Evolutionary conservation across 805 yeast genomes (phyloP).

Genomic region (Teunomyces lycoperdinae): DNA sequence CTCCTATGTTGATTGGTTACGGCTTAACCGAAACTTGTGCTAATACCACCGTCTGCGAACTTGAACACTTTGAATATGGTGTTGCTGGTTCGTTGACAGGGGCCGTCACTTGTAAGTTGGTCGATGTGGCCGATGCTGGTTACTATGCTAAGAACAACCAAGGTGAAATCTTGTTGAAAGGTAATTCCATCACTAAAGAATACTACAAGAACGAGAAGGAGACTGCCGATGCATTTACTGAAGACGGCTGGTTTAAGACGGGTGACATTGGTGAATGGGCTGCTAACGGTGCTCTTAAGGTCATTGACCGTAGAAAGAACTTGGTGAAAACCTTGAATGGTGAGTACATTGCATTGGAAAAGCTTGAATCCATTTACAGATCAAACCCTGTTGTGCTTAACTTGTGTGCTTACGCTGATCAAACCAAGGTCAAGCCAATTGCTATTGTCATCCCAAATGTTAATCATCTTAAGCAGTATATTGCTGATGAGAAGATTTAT

Average conservation of each 20-base stretch:
- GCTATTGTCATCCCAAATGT: slow-evolving; percentile 87
- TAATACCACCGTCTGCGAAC: slow-evolving; percentile 69
- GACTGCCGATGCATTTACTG: slow-evolving; percentile 68
- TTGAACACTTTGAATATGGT: slow-evolving; percentile 64
- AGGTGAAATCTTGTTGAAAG: slow-evolving; percentile 86
- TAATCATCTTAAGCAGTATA: slow-evolving; percentile 49
- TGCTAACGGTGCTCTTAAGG: slow-evolving; percentile 67
- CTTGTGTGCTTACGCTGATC: slow-evolving; percentile 92
- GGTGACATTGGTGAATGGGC: slow-evolving; percentile 98
- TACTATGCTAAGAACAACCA: slow-evolving; percentile 86
- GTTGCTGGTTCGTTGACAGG: slow-evolving; percentile 83
- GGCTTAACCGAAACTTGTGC: slow-evolving; percentile 97
- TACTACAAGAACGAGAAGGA: slow-evolving; percentile 84
- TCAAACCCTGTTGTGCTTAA: slow-evolving; percentile 74
- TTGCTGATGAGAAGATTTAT: slow-evolving; percentile 51
- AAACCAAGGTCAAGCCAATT: slow-evolving; percentile 81
- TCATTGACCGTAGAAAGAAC: slow-evolving; percentile 94
- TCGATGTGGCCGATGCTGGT: slow-evolving; percentile 89
- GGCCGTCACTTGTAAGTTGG: slow-evolving; percentile 79
- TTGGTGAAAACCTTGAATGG: slow-evolving; percentile 94
- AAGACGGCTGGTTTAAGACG: slow-evolving; percentile 92
- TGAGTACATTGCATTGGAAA: slow-evolving; percentile 96
- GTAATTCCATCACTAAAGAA: slow-evolving; percentile 68
- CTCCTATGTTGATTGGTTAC: slow-evolving; percentile 90
- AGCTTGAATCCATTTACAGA: slow-evolving; percentile 87